phyloP scores from a whole-genome alignment of 192 early-diverging fungal genomes.

The Backusella mclennaniae region DNA sequence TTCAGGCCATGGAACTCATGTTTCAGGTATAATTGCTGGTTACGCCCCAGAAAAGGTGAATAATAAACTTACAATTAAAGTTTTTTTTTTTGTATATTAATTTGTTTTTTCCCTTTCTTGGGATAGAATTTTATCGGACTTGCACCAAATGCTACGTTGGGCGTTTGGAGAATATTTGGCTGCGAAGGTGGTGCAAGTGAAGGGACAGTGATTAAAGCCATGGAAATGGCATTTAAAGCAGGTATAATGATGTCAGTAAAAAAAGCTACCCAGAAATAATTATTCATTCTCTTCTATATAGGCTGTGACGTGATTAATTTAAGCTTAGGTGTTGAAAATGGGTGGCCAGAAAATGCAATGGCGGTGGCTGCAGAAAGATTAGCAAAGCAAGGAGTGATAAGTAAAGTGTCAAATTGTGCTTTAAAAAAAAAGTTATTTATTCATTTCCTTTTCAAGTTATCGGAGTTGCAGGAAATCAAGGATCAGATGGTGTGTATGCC shows the following conservation, averaged over 20 bases:
- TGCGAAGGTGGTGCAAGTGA: slow-evolving; percentile 64
- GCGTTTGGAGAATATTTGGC: slow-evolving; percentile 79
- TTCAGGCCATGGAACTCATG: slow-evolving; percentile 65
- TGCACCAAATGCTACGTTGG: slow-evolving; percentile 64
- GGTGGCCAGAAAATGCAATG: slow-evolving; percentile 59
- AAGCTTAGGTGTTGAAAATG: slow-evolving; percentile 70
- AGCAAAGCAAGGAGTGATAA: slow-evolving; percentile 21
- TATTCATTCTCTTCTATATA: not conserved
- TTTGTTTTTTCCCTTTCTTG: slow-evolving; percentile 2
- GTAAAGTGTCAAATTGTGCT: slow-evolving; percentile 15
- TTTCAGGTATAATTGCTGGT: slow-evolving; percentile 57
- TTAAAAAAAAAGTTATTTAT: not conserved
- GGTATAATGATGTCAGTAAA: not conserved
- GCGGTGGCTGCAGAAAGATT: slow-evolving; percentile 57
- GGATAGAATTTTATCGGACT: slow-evolving; percentile 50
- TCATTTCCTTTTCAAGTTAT: slow-evolving; percentile 38
- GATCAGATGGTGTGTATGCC: slow-evolving; percentile 55
- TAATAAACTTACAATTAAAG: not conserved
- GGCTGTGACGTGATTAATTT: slow-evolving; percentile 76
- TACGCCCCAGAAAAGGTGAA: slow-evolving; percentile 17
- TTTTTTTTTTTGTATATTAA: slow-evolving; percentile 1
- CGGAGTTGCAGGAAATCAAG: slow-evolving; percentile 67
- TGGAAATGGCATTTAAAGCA: slow-evolving; percentile 67
- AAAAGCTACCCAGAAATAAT: not conserved
- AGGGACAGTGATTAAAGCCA: slow-evolving; percentile 74